phyloP scores from a whole-genome alignment of 1,139 yeast species.

The Zygoascus hellenicus region DNA sequence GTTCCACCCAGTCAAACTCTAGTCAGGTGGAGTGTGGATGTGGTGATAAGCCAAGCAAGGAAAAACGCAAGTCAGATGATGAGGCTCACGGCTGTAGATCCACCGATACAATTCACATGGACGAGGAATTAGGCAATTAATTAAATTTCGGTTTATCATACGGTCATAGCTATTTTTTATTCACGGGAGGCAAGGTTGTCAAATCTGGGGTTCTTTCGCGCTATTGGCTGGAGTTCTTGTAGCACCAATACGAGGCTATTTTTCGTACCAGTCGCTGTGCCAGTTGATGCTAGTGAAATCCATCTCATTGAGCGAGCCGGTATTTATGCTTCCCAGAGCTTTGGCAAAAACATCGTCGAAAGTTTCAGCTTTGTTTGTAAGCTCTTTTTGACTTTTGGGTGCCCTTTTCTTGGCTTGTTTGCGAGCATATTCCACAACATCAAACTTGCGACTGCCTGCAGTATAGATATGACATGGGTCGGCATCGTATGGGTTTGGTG shows the following conservation, averaged over 20 bases:
- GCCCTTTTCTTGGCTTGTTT: not conserved
- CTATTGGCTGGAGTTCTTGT: no score
- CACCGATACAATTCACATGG: no score
- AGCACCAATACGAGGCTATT: not conserved
- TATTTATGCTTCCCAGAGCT: slow-evolving; percentile 8
- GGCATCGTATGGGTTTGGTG: not conserved
- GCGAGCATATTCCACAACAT: slow-evolving; percentile 9
- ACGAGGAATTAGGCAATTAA: not conserved
- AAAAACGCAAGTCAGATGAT: no score
- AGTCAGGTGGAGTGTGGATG: not conserved
- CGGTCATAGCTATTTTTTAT: not conserved
- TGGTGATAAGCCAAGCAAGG: not conserved
- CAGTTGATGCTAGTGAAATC: slow-evolving; percentile 9
- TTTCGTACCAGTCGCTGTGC: slow-evolving; percentile 9
- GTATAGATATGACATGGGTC: slow-evolving; percentile 8
- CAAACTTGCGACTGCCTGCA: slow-evolving; percentile 5
- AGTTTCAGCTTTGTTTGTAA: not conserved
- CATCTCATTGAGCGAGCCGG: slow-evolving; percentile 1
- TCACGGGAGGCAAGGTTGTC: not conserved
- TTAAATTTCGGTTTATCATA: not conserved
- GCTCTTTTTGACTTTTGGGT: not conserved
- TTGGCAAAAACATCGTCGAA: slow-evolving; percentile 2
- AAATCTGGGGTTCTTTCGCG: not conserved
- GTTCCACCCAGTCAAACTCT: not conserved
- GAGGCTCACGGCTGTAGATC: no score